Evolutionary conservation across 2,329 filamentous ascomycete species (phyloP), one percentile per base, ranked within the genome.

Genomic region (Drechmeria coniospora): DNA sequence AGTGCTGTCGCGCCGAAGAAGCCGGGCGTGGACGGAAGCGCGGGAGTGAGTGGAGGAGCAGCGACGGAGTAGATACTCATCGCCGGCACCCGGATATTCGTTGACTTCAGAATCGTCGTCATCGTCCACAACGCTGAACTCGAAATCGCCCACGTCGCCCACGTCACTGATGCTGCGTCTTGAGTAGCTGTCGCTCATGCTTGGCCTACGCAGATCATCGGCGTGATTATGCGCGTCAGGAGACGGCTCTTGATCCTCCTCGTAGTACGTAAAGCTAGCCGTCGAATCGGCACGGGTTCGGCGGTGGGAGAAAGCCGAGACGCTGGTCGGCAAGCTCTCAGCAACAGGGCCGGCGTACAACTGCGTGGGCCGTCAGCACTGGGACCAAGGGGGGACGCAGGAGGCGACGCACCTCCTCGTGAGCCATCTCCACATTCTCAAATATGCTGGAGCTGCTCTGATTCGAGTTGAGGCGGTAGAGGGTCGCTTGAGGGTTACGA

Each of bases 341-440:
- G 84, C 86, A 45, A 94, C 75, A 6, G 87, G 90, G 6, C 90
- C 90, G 15, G 87, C 78, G 55, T 87, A 98, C 26, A 92, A 69
- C 66, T 73, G n/a, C 7, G 26, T n/a, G 14, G 18, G 15, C n/a
- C 1, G n/a, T 21, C 17, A 11, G 5, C 12, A 24, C n/a, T 6
- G 11, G 16, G 7, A 9, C 5, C 10, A 13, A 11, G 13, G 3
- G 11, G 17, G 11, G 20, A 5, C 20, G 10, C 10, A n/a, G 6
- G 15, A 15, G 2, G 12, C 14, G 22, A 27, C 39, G 32, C 43
- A 90, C 81, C 69, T 95, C 87, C 50, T 93, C 82, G 28, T 92
- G 83, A 13, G 90, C 87, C 90, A 98, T 95, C 51, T 94, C 87
- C n/a, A 95, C 86, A 53, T 93, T 83, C 40, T 83, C 83, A 42